These are phyloP conservation scores for Gamsiella multidivaricata DNA, from an alignment of 192 early-diverging fungal species.

Conservation along the genomic window DNA sequence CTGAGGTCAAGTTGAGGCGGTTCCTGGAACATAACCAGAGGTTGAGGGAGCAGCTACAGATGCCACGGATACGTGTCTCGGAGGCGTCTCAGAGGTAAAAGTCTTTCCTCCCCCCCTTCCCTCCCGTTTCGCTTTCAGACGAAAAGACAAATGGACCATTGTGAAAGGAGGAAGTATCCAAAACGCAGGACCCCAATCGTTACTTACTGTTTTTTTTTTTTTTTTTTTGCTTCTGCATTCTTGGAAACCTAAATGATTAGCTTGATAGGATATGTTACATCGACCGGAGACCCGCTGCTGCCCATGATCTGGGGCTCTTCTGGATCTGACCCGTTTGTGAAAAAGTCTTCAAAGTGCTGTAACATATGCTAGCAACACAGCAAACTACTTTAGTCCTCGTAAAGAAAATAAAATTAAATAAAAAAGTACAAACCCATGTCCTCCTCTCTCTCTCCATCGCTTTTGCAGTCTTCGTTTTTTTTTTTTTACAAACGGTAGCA, in stretches of 20 bases:
- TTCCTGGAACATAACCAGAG: conserved; percentile 79
- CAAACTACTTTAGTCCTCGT: no score
- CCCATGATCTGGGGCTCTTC: conserved; percentile 58
- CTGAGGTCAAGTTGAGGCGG: conserved; percentile 75
- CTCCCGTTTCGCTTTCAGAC: background rate
- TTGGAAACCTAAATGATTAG: conserved; percentile 7
- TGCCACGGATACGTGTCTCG: conserved; percentile 80
- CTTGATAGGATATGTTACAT: conserved; percentile 55
- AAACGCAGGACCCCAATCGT: background rate
- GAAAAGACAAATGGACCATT: background rate
- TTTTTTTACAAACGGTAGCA: no score
- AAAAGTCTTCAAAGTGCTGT: conserved; percentile 21
- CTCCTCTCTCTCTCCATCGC: background rate
- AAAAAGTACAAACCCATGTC: no score
- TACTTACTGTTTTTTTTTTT: background rate
- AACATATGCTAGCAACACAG: conserved; percentile 14
- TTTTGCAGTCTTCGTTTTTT: conserved; percentile 4
- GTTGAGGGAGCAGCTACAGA: conserved; percentile 79
- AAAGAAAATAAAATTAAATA: no score
- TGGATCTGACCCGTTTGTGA: conserved; percentile 38
- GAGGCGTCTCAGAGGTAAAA: conserved; percentile 68
- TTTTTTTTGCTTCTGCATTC: background rate
- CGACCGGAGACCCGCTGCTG: conserved; percentile 51
- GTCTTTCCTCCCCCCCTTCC: background rate
- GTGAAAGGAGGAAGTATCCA: background rate